These are phyloP conservation scores for Pilobolus umbonatus DNA, from an alignment of 192 early-diverging fungal genomes.

Conservation along the genomic window DNA sequence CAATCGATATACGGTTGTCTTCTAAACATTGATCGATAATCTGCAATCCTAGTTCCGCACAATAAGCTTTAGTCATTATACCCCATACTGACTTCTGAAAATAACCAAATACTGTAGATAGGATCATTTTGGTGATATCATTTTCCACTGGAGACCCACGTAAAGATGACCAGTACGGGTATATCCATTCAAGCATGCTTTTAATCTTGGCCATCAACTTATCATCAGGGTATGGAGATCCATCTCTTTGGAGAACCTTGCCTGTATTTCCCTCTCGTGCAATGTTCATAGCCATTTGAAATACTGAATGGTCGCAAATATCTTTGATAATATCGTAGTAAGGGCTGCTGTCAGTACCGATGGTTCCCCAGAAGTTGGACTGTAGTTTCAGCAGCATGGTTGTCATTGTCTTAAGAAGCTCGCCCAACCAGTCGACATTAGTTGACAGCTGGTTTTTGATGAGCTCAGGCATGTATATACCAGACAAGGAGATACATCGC, in stretches of 20 bases:
- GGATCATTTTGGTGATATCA: conserved; percentile 17
- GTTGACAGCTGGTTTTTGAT: conserved; percentile 4
- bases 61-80: conserved; percentile 9
- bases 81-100: conserved; percentile 26
- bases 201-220: conserved; percentile 22
- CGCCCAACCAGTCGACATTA: conserved; percentile 14
- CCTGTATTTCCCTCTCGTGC: conserved; percentile 14
- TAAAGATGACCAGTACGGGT: conserved; percentile 18
- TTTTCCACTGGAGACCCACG: background rate
- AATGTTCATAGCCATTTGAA: conserved; percentile 22
- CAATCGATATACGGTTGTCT: conserved; percentile 2
- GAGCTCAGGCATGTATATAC: background rate
- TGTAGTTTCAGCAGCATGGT: conserved; percentile 14
- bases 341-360: background rate
- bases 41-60: conserved; percentile 13
- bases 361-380: conserved; percentile 12
- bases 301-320: conserved; percentile 14
- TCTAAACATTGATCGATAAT: conserved; percentile 18
- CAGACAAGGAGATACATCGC: background rate
- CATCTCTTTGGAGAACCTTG: conserved; percentile 20
- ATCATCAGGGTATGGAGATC: conserved; percentile 16
- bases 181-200: conserved; percentile 23
- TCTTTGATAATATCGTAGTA: conserved; percentile 12
- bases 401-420: conserved; percentile 17
- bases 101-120: conserved; percentile 20